These are phyloP conservation scores for Suillus spraguei DNA, from an alignment of 768 basidiomycete species.

Conservation along the genomic window DNA sequence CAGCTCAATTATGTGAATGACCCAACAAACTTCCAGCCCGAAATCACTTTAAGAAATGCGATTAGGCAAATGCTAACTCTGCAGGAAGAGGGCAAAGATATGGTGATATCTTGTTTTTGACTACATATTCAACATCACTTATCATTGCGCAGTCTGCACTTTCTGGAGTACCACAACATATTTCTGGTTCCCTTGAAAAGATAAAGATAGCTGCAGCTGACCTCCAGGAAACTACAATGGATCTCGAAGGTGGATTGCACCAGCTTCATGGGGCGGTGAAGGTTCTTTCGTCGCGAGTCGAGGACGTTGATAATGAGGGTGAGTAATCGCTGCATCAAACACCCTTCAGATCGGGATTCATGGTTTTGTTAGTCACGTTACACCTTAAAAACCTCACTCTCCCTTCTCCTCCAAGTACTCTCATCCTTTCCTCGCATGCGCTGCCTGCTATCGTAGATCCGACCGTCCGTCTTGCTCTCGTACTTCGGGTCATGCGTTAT, in stretches of 20 bases:
- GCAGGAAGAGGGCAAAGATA: constrained; percentile 20
- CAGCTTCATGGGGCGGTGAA: constrained; percentile 42
- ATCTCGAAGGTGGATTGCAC: constrained; percentile 34
- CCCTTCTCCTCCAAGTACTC: constrained; percentile 52
- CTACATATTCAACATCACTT: constrained; percentile 5
- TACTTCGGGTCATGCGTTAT: constrained; percentile 65
- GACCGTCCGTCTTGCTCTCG: constrained; percentile 40
- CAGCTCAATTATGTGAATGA: constrained; percentile 65
- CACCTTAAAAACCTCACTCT: constrained; percentile 38
- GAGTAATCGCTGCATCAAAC: constrained; percentile 9
- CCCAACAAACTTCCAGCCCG: constrained; percentile 74
- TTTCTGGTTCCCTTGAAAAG: constrained; percentile 33
- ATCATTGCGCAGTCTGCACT: constrained; percentile 5
- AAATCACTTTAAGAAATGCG: constrained; percentile 70
- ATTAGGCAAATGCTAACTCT: constrained; percentile 52
- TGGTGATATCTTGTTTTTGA: neutral
- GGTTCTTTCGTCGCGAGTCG: constrained; percentile 37
- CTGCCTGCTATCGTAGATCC: constrained; percentile 38
- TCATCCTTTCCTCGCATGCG: constrained; percentile 43
- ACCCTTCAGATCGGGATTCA: constrained; percentile 4
- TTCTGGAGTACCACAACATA: constrained; percentile 29
- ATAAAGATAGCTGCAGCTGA: constrained; percentile 35
- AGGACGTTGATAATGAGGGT: constrained; percentile 52
- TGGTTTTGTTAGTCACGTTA: constrained; percentile 41
- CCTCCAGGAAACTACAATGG: constrained; percentile 35